Evolutionary conservation across 176 grass and related monocot genomes (phyloP), one percentile per base, ranked within the genome.

Genomic region (Miscanthus lutarioriparius): DNA sequence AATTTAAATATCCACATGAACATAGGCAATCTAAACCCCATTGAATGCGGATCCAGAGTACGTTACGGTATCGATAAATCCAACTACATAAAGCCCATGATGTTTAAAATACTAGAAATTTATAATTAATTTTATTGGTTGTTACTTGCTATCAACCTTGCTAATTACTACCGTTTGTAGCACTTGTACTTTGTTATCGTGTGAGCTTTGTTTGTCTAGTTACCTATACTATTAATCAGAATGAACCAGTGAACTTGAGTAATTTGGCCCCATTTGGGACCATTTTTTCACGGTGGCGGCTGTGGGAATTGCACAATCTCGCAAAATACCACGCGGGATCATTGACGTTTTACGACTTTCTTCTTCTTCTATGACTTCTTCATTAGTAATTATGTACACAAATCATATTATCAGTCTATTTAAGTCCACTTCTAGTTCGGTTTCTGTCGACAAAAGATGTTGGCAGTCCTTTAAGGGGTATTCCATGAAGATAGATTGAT

Each of bases 241-340:
- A 54, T 3, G 19, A 8, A 22, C 19, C 51, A 54, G 22, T 58
- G 53, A 58, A n/a, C 7, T 7, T 58, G 8, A 54, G 2, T n/a
- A 58, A n/a, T 58, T 53, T 17, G 5, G 16, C 48, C 48, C 15
- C 0, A 1, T 51, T 51, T 51, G 1, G 5, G 19, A 17, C 48
- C 0, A 0, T 1, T 51, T 51, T 51, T 19, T 16, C 10, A 1
- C 5, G 16, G 4, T 19, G 48, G 1, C 5, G 5, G 4, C 1
- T 7, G 1, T 51, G 15, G 5, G 5, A 51, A 19, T 49, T 0
- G 12, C 12, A 47, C 44, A 15, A 47, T 47, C 44, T 48, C 4
- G 0, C 14, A 48, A 5, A 15, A 48, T n/a, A n/a, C n/a, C n/a
- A n/a, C n/a, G n/a, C n/a, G n/a, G n/a, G n/a, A n/a, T n/a, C n/a